A percentile compares a stretch with the other conserved stretches of the same genome.
Conservation (phyloP, 225 moss, liverwort and hornwort genomes). For the Pseudisothecium myosuroides region DNA sequence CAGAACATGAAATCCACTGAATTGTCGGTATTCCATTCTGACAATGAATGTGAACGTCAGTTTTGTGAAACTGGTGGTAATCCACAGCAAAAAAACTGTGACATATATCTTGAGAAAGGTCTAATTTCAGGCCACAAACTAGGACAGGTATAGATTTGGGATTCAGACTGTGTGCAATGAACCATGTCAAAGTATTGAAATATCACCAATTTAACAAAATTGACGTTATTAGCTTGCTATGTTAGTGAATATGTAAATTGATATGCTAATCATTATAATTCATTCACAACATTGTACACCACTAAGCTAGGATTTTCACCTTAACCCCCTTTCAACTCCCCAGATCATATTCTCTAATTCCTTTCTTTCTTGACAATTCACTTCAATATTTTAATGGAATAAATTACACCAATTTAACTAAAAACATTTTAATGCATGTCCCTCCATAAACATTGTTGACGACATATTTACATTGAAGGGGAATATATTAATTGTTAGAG, state of each 20-base stretch:
- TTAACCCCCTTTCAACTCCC: neutral
- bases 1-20: neutral
- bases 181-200: fast-evolving
- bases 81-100: no score
- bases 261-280: neutral
- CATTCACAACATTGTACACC: neutral
- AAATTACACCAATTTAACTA: neutral
- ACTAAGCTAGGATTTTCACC: neutral
- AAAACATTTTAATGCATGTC: neutral
- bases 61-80: neutral
- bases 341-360: neutral
- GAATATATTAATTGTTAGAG: neutral
- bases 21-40: neutral
- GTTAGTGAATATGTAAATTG: neutral
- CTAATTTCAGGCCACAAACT: neutral
- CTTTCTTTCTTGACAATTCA: fast-evolving
- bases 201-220: neutral
- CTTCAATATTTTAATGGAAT: fast-evolving
- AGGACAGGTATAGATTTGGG: no score
- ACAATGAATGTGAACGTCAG: neutral
- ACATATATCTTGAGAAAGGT: no score
- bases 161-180: fast-evolving
- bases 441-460: neutral
- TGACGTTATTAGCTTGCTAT: neutral
- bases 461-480: neutral